Base-by-base conservation (phyloP, 768 basidiomycete species). In the Leucocoprinus sp. region DNA sequence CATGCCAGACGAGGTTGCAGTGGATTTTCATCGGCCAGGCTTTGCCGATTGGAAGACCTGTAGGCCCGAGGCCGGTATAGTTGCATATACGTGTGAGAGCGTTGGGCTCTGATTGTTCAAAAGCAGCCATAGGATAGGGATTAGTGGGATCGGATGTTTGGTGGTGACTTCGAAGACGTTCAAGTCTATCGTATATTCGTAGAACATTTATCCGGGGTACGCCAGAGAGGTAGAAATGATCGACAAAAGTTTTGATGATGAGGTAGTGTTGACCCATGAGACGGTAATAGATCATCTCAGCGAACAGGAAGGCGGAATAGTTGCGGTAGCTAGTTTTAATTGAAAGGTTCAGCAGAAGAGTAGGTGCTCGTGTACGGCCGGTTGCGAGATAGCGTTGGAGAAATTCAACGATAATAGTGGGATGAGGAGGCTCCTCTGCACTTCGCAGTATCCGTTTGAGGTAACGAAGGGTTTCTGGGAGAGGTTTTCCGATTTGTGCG, bases 201-300 rank as follows among this genome's bases (percentile, higher is more conserved):
- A 68, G 37, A 11, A 73, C 48, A 0, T 63, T 57, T 7, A 63
- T 57, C 27, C 63, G 43, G 23, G 82, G 80, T n/a, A 85, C 62
- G 11, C 76, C 80, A 28, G 68, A 59, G 5, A 68, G 50, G 44
- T 68, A 69, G 53, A 81, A 84, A 43, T 76, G 67, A 5, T 70
- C 64, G 9, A 60, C 57, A 54, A 77, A 86, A 0, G 71, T 61
- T 37, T 62, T 48, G 39, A 79, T 57, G 45, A 74, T 62, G 18
- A 67, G 59, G 14, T 54, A 45, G 33, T 60, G 54, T 14, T 57
- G 50, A 5, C 47, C 42, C 15, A 52, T 41, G 5, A 59, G 60
- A 5, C 57, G 55, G 47, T 73, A 68, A 51, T 62, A 67, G 12
- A 69, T 50, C 69, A 75, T 70, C 52, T 75, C 70, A 1, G 67